Base-by-base conservation (phyloP, 2,329 filamentous ascomycete species). In the Claviceps paspali region DNA sequence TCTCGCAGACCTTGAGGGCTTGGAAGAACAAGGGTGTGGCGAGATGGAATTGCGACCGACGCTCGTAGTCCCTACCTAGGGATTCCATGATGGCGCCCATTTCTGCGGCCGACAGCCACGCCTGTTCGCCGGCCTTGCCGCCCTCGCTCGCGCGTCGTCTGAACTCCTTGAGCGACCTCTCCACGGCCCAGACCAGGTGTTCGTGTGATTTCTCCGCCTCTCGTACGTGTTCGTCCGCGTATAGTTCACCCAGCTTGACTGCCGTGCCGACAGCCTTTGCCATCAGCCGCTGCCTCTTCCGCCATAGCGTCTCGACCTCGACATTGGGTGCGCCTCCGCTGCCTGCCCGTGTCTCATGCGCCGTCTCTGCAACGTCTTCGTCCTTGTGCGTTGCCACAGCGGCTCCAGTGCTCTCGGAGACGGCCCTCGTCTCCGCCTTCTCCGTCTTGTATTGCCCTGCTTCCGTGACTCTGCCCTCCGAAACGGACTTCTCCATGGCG, bases 21-120 rank as follows among this genome's bases (percentile, higher is more conserved):
- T 92, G 85, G 49, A 95, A 74, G 54, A 87, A 93, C 22, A 95
- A 67, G 3, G 87, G 86, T 17, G 87, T 72, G 5, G 87, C 81
- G 2, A 95, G 75, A 47, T 88, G 82, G 51, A 85, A 79, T 47
- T 82, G 75, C 31, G 78, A 73, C 47, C 74, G 76, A 34, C 70
- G 67, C 51, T 83, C 76, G 57, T 93, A 95, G 48, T 78, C 76
- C 40, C 79, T 70, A 14, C 74, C 88, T 18, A 95, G 68, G 10
- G 82, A 68, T 55, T 91, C 83, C 42, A 88, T 62, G 12, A 77
- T 65, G 3, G 71, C 79, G n/a, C 82, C 84, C 41, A 83, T 72
- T 53, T 87, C 73, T 42, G 81, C 71, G 1, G 74, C 65, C 2
- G 62, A 74, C 59, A 87, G 65, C 79, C 82, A 88, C 1, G 70